Evolutionary conservation across 495 filamentous ascomycete genomes (phyloP).

Genomic region (Alectoria sarmentosa): DNA sequence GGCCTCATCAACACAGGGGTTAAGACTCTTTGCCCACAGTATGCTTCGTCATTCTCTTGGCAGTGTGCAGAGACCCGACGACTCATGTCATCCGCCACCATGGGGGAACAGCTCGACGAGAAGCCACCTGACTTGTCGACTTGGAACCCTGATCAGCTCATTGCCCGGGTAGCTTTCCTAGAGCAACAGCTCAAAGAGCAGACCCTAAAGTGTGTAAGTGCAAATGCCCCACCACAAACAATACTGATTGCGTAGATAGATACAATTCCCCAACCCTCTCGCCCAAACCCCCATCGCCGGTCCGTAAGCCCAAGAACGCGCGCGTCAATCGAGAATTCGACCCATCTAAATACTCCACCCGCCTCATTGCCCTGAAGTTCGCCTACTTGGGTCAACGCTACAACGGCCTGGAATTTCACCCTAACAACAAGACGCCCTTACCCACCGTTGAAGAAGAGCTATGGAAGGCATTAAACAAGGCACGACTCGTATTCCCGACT

Average conservation of each 20-base stretch:
- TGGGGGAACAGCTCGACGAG: neutral
- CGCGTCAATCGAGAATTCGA: constrained; percentile 51
- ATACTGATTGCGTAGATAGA: constrained; percentile 26
- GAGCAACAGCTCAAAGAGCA: constrained; percentile 53
- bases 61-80: neutral
- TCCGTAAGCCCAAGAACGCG: constrained; percentile 14
- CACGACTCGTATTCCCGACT: constrained; percentile 69
- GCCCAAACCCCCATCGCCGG: constrained; percentile 11
- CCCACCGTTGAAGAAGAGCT: constrained; percentile 87
- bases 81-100: neutral
- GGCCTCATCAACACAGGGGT: neutral
- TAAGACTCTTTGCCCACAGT: neutral
- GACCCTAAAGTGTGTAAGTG: constrained; percentile 31
- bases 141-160: constrained; percentile 43
- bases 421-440: constrained; percentile 53
- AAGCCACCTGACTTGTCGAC: constrained; percentile 39
- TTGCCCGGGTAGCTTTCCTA: constrained; percentile 50
- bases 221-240: neutral
- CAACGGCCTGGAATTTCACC: constrained; percentile 82
- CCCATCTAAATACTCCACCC: constrained; percentile 70
- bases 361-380: constrained; percentile 84
- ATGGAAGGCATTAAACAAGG: constrained; percentile 80
- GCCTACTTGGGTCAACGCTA: constrained; percentile 88
- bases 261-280: neutral
- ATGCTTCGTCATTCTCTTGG: neutral